phyloP scores from a whole-genome alignment of 345 rosid genomes.

The Raphanus raphanistrum region DNA sequence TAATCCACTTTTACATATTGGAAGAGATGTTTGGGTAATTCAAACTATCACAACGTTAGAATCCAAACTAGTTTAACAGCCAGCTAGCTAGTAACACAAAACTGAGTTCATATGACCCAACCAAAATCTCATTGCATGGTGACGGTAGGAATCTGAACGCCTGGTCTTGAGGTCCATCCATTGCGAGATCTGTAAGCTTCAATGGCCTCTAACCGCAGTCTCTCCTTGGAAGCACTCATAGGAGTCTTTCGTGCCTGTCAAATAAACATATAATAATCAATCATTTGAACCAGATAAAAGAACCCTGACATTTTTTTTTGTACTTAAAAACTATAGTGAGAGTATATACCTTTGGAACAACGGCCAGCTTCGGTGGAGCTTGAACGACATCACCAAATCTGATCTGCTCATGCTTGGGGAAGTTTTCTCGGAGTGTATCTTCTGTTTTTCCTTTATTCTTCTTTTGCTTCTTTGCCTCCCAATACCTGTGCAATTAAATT shows the following conservation, averaged over 20 bases:
- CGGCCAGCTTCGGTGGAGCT: conserved; percentile 76
- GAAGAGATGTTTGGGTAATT: neutral
- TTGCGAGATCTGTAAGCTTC: conserved; percentile 75
- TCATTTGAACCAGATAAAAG: neutral
- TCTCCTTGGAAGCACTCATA: conserved; percentile 61
- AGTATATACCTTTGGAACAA: conserved; percentile 67
- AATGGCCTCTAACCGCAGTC: conserved; percentile 71
- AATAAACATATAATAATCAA: conserved; percentile 31
- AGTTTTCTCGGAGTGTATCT: conserved; percentile 47
- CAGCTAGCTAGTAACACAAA: conserved; percentile 10
- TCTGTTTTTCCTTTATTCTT: conserved; percentile 45
- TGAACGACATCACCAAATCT: conserved; percentile 82
- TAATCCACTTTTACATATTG: conserved; percentile 6
- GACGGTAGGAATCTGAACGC: conserved; percentile 51
- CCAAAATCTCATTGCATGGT: conserved; percentile 17
- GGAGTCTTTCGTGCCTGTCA: conserved; percentile 51
- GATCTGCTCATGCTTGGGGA: conserved; percentile 68
- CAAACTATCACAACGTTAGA: conserved; percentile 5
- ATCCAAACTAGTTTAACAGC: conserved; percentile 10
- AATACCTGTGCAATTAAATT: conserved; percentile 43
- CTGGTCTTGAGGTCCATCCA: conserved; percentile 76
- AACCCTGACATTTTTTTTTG: too few species aligned
- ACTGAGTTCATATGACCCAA: conserved; percentile 18
- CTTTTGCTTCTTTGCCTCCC: conserved; percentile 75
- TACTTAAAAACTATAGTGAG: too few species aligned